phyloP scores from a whole-genome alignment of 176 grass and related monocot species.

The Oryza officinalis region DNA sequence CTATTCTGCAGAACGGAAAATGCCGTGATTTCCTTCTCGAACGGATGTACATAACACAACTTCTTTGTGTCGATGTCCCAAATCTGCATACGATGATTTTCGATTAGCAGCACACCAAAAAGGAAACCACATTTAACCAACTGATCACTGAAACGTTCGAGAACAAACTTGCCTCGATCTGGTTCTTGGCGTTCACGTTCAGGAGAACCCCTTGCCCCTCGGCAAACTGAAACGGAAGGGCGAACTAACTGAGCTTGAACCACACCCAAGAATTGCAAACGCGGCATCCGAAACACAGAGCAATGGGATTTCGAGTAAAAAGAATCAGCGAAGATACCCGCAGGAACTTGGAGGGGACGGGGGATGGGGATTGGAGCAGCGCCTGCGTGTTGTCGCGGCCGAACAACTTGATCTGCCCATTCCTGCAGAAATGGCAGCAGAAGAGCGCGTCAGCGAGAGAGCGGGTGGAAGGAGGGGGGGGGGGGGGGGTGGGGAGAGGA shows the following conservation, averaged over 20 bases:
- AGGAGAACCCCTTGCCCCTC: slow-evolving; percentile 79
- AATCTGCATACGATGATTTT: slow-evolving; percentile 40
- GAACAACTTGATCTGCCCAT: slow-evolving; percentile 88
- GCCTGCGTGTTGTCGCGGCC: slow-evolving; percentile 93
- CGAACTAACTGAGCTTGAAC: neutral
- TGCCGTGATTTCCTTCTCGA: slow-evolving; percentile 66
- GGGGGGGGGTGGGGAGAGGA: neutral
- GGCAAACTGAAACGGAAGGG: slow-evolving; percentile 61
- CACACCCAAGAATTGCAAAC: neutral
- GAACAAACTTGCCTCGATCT: slow-evolving; percentile 73
- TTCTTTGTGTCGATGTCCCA: slow-evolving; percentile 80
- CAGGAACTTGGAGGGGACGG: slow-evolving; percentile 60
- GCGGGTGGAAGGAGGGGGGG: neutral
- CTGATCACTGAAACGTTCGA: neutral
- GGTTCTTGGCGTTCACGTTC: slow-evolving; percentile 72
- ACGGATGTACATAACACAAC: slow-evolving; percentile 51
- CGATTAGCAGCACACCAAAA: slow-evolving; percentile 10
- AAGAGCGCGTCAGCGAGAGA: neutral
- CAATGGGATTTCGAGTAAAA: neutral
- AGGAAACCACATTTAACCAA: neutral
- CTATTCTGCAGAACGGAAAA: slow-evolving; percentile 66
- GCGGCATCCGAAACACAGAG: neutral
- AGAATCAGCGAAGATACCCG: slow-evolving; percentile 34
- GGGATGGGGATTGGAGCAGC: slow-evolving; percentile 68
- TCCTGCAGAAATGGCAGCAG: slow-evolving; percentile 38